These are phyloP conservation scores for Capsicum baccatum DNA, from an alignment of 257 asterid species.

Conservation along the genomic window DNA sequence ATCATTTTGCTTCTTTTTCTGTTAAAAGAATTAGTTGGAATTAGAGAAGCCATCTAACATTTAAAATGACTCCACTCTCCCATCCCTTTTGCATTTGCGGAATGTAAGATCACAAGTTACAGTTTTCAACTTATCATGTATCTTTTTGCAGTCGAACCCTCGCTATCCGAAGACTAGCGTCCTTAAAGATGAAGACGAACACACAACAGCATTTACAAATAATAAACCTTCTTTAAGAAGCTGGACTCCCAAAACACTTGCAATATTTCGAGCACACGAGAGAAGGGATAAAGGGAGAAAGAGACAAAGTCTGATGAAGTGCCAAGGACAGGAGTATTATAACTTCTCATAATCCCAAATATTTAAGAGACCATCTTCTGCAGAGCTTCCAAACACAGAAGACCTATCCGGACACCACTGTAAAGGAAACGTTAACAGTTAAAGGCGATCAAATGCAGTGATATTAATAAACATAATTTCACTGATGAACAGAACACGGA, in stretches of 20 bases:
- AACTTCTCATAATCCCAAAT: conserved; percentile 97
- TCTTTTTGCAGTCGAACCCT: background rate
- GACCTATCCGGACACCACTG: conserved; percentile 97
- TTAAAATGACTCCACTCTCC: background rate
- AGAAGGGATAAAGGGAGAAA: background rate
- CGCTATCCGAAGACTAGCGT: background rate
- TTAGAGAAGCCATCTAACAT: conserved; percentile 3
- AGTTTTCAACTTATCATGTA: background rate
- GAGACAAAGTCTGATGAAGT: conserved; percentile 6
- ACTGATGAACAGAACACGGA: conserved; percentile 28
- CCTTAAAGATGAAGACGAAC: background rate
- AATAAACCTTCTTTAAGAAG: background rate
- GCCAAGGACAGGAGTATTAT: conserved; percentile 15
- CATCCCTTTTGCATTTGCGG: conserved; percentile 16
- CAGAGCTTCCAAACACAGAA: conserved; percentile 94
- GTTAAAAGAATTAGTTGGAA: background rate
- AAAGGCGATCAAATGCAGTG: background rate
- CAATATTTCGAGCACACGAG: background rate
- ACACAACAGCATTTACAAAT: conserved; percentile 8
- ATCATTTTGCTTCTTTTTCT: conserved; percentile 11
- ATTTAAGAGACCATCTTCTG: conserved; percentile 91
- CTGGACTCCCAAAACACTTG: too few relatives aligned
- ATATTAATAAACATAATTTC: background rate
- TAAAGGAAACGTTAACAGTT: conserved; percentile 29
- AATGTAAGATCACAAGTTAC: conserved; percentile 1